Evolutionary conservation across 2,329 filamentous ascomycete genomes (phyloP).

Genomic region (Colletotrichum musae): DNA sequence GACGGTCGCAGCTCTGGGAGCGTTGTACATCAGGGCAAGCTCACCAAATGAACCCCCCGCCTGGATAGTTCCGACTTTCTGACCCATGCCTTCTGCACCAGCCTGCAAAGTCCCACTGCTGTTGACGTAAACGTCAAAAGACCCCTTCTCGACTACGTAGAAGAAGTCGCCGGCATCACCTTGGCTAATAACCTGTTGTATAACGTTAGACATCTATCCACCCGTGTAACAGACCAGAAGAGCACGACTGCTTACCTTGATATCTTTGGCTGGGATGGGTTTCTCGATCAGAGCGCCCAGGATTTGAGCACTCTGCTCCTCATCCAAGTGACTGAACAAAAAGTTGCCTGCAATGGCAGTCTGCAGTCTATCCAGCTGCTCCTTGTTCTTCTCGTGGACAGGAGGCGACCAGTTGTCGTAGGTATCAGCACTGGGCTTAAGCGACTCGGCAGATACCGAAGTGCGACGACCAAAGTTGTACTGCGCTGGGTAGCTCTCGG

Average conservation of each 20-base stretch:
- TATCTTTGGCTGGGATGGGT: constrained; percentile 91
- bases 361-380: constrained; percentile 85
- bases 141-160: constrained; percentile 93
- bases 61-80: constrained; percentile 84
- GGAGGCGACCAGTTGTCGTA: constrained; percentile 94
- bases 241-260: constrained; percentile 67
- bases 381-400: constrained; percentile 83
- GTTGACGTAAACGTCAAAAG: constrained; percentile 94
- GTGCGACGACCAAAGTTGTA: constrained; percentile 95
- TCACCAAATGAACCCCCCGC: constrained; percentile 96
- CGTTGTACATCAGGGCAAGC: constrained; percentile 98
- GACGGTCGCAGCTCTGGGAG: constrained; percentile 94
- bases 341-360: constrained; percentile 91
- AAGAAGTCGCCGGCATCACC: constrained; percentile 98
- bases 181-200: constrained; percentile 88
- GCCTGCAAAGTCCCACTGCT: constrained; percentile 81
- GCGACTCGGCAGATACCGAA: constrained; percentile 95
- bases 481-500: constrained; percentile 86
- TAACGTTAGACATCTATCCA: constrained; percentile 44
- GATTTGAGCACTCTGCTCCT: constrained; percentile 90
- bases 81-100: constrained; percentile 85
- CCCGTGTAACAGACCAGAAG: background rate
- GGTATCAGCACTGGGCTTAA: constrained; percentile 87
- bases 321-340: constrained; percentile 93
- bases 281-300: constrained; percentile 94